Evolutionary conservation across 805 yeast genomes (phyloP).

Genomic region (Cyberlindnera maclurae): DNA sequence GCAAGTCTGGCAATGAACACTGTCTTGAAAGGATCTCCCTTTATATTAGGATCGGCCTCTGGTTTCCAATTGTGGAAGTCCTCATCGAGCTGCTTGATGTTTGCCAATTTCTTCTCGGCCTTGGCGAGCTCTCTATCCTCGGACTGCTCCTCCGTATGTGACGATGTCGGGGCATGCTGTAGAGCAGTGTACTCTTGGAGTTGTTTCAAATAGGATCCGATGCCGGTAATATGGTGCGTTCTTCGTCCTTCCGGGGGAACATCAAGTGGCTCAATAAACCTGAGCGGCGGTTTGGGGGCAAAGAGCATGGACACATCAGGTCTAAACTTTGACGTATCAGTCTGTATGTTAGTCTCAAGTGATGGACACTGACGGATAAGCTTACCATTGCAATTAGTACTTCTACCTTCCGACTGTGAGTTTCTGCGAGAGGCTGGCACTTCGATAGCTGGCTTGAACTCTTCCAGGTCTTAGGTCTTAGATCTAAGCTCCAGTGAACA

Average conservation of each 20-base stretch:
- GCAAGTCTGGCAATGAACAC: conserved; percentile 71
- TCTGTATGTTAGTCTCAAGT: conserved; percentile 9
- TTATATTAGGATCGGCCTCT: conserved; percentile 43
- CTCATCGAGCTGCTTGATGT: conserved; percentile 27
- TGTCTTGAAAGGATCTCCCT: conserved; percentile 72
- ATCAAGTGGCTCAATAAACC: conserved; percentile 16
- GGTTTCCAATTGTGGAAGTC: conserved; percentile 47
- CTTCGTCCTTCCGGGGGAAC: conserved; percentile 11
- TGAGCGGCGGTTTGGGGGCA: conserved; percentile 24
- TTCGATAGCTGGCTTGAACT: too few species aligned
- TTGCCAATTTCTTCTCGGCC: conserved; percentile 16
- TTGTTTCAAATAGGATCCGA: conserved; percentile 14
- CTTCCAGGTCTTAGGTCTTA: too few species aligned
- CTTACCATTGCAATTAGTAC: not conserved
- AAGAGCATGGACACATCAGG: conserved; percentile 35
- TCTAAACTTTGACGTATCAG: conserved; percentile 30
- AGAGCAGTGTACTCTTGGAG: not conserved
- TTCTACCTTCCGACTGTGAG: too few species aligned
- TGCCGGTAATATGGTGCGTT: conserved; percentile 15
- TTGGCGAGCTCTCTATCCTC: conserved; percentile 24
- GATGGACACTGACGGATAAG: not conserved
- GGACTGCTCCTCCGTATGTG: conserved; percentile 24
- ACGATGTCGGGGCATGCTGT: not conserved
- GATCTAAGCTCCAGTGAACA: too few species aligned
- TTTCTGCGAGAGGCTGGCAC: too few species aligned